Evolutionary conservation across 2,329 filamentous ascomycete genomes (phyloP).

Genomic region (Cryphonectria radicalis): DNA sequence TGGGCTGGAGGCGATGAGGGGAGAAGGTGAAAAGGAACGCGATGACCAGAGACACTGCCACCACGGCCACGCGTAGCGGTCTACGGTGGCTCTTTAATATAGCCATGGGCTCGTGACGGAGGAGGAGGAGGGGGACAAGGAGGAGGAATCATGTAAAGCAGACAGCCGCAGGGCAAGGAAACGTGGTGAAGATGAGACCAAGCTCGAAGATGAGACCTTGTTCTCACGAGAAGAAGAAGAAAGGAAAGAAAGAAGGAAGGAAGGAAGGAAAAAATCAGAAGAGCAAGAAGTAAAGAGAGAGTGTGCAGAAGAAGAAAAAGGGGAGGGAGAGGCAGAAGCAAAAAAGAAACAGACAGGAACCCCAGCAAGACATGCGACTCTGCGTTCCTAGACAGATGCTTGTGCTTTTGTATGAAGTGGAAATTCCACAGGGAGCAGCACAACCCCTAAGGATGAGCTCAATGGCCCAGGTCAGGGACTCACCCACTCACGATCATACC

Average conservation of each 20-base stretch:
- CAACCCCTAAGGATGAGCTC: neutral
- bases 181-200: neutral
- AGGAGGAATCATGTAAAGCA: conserved; percentile 7
- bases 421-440: neutral
- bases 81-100: conserved; percentile 23
- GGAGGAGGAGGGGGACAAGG: neutral
- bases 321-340: neutral
- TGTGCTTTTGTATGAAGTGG: neutral
- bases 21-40: conserved; percentile 30
- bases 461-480: neutral
- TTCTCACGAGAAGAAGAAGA: neutral
- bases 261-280: neutral
- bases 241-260: neutral
- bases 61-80: conserved; percentile 19
- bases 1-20: conserved; percentile 29
- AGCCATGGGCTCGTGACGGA: conserved; percentile 23
- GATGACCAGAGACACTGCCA: conserved; percentile 24
- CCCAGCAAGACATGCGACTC: neutral
- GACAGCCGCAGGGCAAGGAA: neutral
- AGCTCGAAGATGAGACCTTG: neutral
- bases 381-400: neutral
- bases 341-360: neutral
- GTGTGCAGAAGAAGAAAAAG: no score
- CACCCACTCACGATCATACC: neutral
- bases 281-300: neutral